Conservation (phyloP, 2,329 filamentous ascomycete species). For the Talaromyces rugulosus region DNA sequence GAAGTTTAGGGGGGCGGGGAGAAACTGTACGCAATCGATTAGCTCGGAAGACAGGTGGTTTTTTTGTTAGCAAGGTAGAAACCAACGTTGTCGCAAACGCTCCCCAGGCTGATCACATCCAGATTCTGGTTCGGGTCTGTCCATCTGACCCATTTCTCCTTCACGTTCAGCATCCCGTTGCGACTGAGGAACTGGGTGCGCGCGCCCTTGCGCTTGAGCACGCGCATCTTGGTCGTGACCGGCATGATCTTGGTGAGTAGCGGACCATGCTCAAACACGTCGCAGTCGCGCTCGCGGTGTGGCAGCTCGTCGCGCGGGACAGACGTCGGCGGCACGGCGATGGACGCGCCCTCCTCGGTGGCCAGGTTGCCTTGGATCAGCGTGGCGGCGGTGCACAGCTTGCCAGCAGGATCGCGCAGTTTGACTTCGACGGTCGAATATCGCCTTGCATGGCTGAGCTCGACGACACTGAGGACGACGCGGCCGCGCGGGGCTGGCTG, state of each 20-base stretch:
- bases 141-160: slow-evolving; percentile 9
- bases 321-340: slow-evolving; percentile 1
- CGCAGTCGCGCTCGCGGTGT: slow-evolving; percentile 4
- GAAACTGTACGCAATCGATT: background rate
- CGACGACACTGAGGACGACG: slow-evolving; percentile 5
- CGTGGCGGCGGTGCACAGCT: slow-evolving; percentile 6
- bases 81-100: slow-evolving; percentile 7
- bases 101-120: slow-evolving; percentile 10
- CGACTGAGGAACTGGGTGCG: slow-evolving; percentile 4
- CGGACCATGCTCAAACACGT: background rate
- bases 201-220: slow-evolving; percentile 7
- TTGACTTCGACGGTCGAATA: slow-evolving; percentile 12
- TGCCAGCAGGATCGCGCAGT: slow-evolving; percentile 2
- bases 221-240: slow-evolving; percentile 4
- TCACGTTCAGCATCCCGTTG: slow-evolving; percentile 6
- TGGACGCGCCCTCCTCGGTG: slow-evolving; percentile 5
- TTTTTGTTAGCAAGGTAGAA: background rate
- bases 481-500: slow-evolving; percentile 7
- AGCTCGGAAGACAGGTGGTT: background rate
- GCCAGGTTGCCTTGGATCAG: slow-evolving; percentile 10
- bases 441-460: slow-evolving; percentile 6
- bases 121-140: slow-evolving; percentile 5
- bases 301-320: slow-evolving; percentile 5
- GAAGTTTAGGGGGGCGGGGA: slow-evolving; percentile 10
- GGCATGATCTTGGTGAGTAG: slow-evolving; percentile 9